Percentiles rank a stretch among this genome's conserved stretches.
Conservation (phyloP, 2,329 filamentous ascomycete species). For the Diaporthe citriasiana region DNA sequence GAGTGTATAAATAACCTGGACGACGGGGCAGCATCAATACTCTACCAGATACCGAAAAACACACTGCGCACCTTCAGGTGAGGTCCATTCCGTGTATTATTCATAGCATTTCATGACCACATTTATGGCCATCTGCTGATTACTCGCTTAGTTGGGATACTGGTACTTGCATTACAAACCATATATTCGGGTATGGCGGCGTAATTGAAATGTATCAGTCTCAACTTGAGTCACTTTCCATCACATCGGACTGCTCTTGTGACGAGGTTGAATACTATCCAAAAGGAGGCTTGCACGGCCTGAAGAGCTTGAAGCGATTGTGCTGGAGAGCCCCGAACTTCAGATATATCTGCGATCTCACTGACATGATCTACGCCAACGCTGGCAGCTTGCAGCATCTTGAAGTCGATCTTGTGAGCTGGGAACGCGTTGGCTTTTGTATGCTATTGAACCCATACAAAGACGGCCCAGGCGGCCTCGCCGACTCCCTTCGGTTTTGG, state of each 20-base stretch:
- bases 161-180: background rate
- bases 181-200: background rate
- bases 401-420: background rate
- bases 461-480: background rate
- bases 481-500: background rate
- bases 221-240: background rate
- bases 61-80: background rate
- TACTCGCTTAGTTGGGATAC: background rate
- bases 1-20: background rate
- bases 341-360: background rate
- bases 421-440: background rate
- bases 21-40: background rate
- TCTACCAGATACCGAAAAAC: background rate
- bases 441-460: background rate
- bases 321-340: background rate
- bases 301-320: background rate
- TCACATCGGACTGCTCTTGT: background rate
- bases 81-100: background rate
- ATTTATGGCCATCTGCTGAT: background rate
- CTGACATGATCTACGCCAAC: background rate
- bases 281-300: background rate
- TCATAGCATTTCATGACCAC: too few species aligned
- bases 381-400: background rate
- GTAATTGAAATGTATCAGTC: background rate
- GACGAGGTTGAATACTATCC: too few species aligned